Base-by-base conservation (phyloP, 495 filamentous ascomycete species). In the Podospora comata region DNA sequence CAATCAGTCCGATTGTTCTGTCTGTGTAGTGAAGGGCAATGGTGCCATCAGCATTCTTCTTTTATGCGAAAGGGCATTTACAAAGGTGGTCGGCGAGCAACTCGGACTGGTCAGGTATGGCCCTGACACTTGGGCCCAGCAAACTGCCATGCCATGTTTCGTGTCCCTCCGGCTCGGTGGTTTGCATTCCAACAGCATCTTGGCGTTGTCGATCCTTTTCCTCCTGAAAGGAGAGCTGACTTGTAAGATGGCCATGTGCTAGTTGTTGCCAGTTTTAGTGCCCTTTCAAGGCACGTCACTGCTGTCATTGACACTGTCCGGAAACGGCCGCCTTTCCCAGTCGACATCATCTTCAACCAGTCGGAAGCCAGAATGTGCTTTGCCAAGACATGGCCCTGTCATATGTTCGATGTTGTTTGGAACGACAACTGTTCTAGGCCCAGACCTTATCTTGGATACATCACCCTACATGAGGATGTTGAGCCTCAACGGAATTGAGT, bases 181-280 rank as follows among this genome's bases (percentile, higher is more conserved):
- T 20, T 58, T 58, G n/a, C 56, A 58, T 27, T 27, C 56, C n/a
- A 58, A 27, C 56, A 58, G 18, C 56, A 27, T 58, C 59, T 61
- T 61, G 59, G 59, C 59, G 26, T 28, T 18, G 59, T 28, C 59
- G 59, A 61, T 61, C 59, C 5, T 61, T 61, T 61, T 26, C 59
- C 30, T 61, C 3, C 16, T 30, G 32, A 28, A 30, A 48, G 39
- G 39, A 48, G 39, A 48, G 39, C 39, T 48, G 39, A 48, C 39
- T 13, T 48, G 39, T 48, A 11, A 11, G 15, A 48, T 48, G 7
- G 1, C 39, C 39, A 48, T 48, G 39, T 48, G 39, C 5, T 48
- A 2, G 39, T 48, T 48, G 39, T 48, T 48, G 39, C 39, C 39
- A 48, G 7, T 18, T 48, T 48, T 48, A 13, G 39, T 48, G 1